Percentiles rank a stretch among this genome's conserved stretches.
phyloP scores from a whole-genome alignment of 1,139 yeast genomes.

The Kodamaea sp. region DNA sequence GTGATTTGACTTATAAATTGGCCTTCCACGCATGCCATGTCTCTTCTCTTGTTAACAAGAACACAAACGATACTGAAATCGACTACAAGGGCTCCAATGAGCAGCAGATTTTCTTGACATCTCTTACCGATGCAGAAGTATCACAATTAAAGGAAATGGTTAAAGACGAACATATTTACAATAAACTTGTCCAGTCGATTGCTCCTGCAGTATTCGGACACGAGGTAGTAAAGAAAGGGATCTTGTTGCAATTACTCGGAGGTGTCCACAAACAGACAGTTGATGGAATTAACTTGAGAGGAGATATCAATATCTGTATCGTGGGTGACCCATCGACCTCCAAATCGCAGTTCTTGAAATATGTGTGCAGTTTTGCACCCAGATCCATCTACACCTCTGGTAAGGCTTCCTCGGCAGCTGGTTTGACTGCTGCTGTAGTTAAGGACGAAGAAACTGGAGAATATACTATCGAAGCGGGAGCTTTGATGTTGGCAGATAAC shows the following conservation, averaged over 20 bases:
- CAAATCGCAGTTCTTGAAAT: slow-evolving; percentile 92
- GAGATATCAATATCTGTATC: slow-evolving; percentile 94
- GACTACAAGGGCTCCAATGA: slow-evolving; percentile 49
- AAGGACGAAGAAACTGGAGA: slow-evolving; percentile 98
- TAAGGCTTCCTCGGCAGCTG: slow-evolving; percentile 98
- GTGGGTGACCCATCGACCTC: slow-evolving; percentile 99
- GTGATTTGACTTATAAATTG: slow-evolving; percentile 89
- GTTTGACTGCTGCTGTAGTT: slow-evolving; percentile 97
- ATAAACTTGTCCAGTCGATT: slow-evolving; percentile 81
- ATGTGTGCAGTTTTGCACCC: slow-evolving; percentile 89
- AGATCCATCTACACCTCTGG: slow-evolving; percentile 97
- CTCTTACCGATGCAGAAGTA: slow-evolving; percentile 81
- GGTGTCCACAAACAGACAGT: slow-evolving; percentile 95
- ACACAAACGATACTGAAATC: slow-evolving; percentile 26
- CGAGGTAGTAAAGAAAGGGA: slow-evolving; percentile 90
- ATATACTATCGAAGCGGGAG: slow-evolving; percentile 98
- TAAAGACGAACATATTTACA: slow-evolving; percentile 81
- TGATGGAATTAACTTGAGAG: slow-evolving; percentile 94
- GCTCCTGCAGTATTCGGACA: slow-evolving; percentile 99
- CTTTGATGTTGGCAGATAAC: slow-evolving; percentile 96
- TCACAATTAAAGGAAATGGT: slow-evolving; percentile 89
- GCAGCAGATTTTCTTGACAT: slow-evolving; percentile 78
- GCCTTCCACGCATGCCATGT: slow-evolving; percentile 95
- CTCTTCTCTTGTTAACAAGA: slow-evolving; percentile 53
- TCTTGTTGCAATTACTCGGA: slow-evolving; percentile 83